These are phyloP conservation scores for Coniosporium apollinis DNA, from an alignment of 495 filamentous ascomycete genomes.

Conservation along the genomic window DNA sequence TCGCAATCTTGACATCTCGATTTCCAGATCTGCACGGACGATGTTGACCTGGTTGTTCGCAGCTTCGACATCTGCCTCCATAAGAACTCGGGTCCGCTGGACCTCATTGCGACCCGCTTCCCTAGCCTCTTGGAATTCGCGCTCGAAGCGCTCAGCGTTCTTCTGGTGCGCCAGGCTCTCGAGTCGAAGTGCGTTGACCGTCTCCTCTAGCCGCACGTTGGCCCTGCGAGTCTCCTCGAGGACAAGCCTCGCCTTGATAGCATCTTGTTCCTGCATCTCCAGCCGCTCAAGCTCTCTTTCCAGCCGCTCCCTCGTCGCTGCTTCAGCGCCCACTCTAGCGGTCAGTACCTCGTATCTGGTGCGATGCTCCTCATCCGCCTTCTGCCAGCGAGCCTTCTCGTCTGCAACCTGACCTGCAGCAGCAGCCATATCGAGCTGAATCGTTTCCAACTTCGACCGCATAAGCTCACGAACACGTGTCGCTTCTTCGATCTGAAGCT, in stretches of 20 bases:
- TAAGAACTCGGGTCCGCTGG: constrained; percentile 54
- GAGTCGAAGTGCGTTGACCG: constrained; percentile 44
- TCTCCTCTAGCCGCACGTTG: constrained; percentile 43
- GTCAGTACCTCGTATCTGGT: constrained; percentile 65
- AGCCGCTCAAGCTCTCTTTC: constrained; percentile 62
- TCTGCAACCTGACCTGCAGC: constrained; percentile 60
- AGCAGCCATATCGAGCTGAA: constrained; percentile 71
- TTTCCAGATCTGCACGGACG: constrained; percentile 59
- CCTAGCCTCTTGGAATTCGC: constrained; percentile 68
- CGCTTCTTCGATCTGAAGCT: constrained; percentile 68
- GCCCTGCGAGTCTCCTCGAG: constrained; percentile 38
- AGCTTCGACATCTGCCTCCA: constrained; percentile 64
- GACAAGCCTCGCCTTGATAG: constrained; percentile 34
- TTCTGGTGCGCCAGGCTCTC: constrained; percentile 50
- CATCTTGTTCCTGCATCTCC: constrained; percentile 58
- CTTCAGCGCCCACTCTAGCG: constrained; percentile 59
- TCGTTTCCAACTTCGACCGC: constrained; percentile 57
- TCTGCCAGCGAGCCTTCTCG: constrained; percentile 59
- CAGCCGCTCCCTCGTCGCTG: constrained; percentile 57
- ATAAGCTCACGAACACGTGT: constrained; percentile 60
- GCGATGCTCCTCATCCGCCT: constrained; percentile 55
- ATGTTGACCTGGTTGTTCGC: constrained; percentile 71
- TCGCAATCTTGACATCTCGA: constrained; percentile 48
- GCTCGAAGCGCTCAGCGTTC: constrained; percentile 49
- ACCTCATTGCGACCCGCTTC: constrained; percentile 61